Base-by-base conservation (phyloP, 768 basidiomycete species). In the Pholiota microspora region DNA sequence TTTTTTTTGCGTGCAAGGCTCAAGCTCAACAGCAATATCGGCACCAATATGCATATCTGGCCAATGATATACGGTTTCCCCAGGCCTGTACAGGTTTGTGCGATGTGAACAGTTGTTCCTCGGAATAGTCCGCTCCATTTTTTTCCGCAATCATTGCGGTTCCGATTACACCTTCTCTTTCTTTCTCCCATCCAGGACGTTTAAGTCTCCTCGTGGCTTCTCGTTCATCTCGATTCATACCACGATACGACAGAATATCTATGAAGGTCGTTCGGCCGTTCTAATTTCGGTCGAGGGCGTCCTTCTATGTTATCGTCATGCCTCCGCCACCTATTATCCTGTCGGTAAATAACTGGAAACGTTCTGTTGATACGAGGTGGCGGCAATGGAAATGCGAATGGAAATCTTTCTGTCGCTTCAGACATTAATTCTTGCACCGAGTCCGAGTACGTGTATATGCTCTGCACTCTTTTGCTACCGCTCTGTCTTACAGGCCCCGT, bases 241-340 rank as follows among this genome's bases (percentile, higher is more conserved):
- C 31, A 15, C 15, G 23, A 28, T 46, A 18, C 48, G 34, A 35
- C 34, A 36, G 23, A 15, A 10, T 24, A 21, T 36, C 48, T 18
- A 23, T 10, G 29, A 24, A 49, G 45, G 45, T 13, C 29, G 35
- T 49, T 49, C 34, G 48, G 48, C 48, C 34, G 31, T 23, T 24
- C 29, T 35, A 25, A 49, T 49, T 49, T 49, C 24, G 31, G 48
- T 49, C 48, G 48, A 49, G 48, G 48, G 13, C 16, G n/a, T 21
- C 10, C 31, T 48, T 48, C 18, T 27, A 48, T 48, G 27, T 29
- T 32, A 31, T 48, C 46, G 16, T 2, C 45, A 28, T 16, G 24
- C 24, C 32, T 49, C 18, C 18, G 21, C 46, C 46, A 32, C 9
- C 29, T 31, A 47, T 47, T 29, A 23, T 27, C 13, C 29, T 21